A percentile compares a stretch with the other conserved stretches of the same genome.
Conservation (phyloP, 371 early-diverging fungal species). For the Mucor saturninus region DNA sequence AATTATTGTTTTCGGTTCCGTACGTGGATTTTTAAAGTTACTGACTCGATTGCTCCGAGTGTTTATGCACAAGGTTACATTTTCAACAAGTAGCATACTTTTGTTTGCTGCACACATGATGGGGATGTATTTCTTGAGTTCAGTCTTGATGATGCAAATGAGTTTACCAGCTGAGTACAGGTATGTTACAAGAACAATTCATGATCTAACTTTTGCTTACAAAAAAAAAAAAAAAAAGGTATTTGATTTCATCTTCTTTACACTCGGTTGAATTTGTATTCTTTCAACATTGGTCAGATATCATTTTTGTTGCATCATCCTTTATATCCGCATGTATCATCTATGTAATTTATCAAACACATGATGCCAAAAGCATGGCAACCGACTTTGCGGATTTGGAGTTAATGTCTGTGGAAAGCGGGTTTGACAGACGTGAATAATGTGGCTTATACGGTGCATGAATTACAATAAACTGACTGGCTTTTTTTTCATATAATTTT, state of each 20-base stretch:
- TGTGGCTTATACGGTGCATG: slow-evolving; percentile 3
- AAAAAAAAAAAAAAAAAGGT: slow-evolving; percentile 37
- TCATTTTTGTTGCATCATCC: slow-evolving; percentile 86
- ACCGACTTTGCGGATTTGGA: slow-evolving; percentile 47
- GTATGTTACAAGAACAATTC: slow-evolving; percentile 25
- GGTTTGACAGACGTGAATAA: slow-evolving; percentile 7
- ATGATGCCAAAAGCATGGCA: slow-evolving; percentile 45
- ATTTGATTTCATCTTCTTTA: slow-evolving; percentile 79
- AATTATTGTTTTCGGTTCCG: slow-evolving; percentile 82
- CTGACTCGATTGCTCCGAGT: slow-evolving; percentile 75
- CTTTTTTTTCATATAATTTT: slow-evolving; percentile 4
- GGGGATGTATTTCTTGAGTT: slow-evolving; percentile 91
- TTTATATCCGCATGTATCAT: slow-evolving; percentile 65
- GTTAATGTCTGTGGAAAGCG: slow-evolving; percentile 31
- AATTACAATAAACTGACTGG: slow-evolving; percentile 1
- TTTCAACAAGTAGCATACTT: slow-evolving; percentile 73
- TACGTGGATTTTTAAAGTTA: slow-evolving; percentile 85
- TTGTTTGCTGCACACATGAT: slow-evolving; percentile 86
- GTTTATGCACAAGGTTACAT: slow-evolving; percentile 57
- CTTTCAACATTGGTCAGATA: slow-evolving; percentile 93
- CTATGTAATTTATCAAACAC: slow-evolving; percentile 73
- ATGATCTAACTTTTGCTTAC: background rate
- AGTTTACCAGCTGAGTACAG: slow-evolving; percentile 85
- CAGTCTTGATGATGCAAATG: slow-evolving; percentile 90
- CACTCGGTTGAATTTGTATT: slow-evolving; percentile 84